Evolutionary conservation across 306 rosid species (phyloP), one percentile per base, ranked within the genome.

Genomic region (Ziziphus jujuba): DNA sequence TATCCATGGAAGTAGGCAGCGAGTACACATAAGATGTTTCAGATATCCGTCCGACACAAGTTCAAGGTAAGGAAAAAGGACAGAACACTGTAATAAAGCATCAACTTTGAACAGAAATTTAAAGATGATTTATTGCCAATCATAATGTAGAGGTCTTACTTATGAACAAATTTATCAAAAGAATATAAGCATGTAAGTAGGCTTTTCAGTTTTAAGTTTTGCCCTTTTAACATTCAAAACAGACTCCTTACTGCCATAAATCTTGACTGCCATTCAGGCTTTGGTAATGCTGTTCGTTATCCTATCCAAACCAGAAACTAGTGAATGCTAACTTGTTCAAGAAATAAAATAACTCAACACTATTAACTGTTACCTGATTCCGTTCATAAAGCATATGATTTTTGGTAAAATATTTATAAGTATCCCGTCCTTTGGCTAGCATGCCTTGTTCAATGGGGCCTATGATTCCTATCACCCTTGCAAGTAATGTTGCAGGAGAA

Each of bases 341-440:
- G 22, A 58, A 19, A n/a, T 45, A 21, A 13, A 28, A 63, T 28
- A 68, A 59, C 70, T 33, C 57, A 24, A 70, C 12, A 69, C 70
- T 24, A 24, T 28, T 47, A 81, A 59, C 52, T 61, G 55, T 77
- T 56, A 87, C 99, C 92, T 91, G 99, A 86, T 95, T 90, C 45
- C 99, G 88, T 75, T 95, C 99, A 58, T 95, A 95, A 49, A 95
- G 99, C 99, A 95, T 90, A 61, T 95, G 97, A 76, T 95, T 95
- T 82, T 95, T 95, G 43, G 99, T 75, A 81, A 95, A 90, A 79
- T 87, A 85, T 75, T 95, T 95, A 50, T 84, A 88, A 0, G 99
- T 85, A 83, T 95, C 99, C 9, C 91, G 88, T 67, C 97, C 99
- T 85, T 88, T 95, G 38, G 96, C 95, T 62, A 95, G 96, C 87